Percentiles rank a stretch among this genome's conserved stretches.
These are phyloP conservation scores for Podospora anserina DNA, from an alignment of 495 filamentous ascomycete species.

Conservation along the genomic window DNA sequence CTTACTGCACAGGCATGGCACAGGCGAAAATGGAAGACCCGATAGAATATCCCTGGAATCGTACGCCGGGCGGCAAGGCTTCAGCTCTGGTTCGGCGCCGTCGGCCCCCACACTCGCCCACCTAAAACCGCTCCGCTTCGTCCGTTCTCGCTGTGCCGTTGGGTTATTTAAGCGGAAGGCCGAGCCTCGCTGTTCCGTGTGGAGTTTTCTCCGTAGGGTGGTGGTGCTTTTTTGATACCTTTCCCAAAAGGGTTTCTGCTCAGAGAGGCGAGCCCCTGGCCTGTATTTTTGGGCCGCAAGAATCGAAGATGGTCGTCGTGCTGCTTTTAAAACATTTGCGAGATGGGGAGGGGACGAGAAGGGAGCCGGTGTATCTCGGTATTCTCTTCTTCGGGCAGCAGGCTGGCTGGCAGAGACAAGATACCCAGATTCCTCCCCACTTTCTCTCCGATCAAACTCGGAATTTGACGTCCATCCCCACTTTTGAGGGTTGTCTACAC, in stretches of 20 bases:
- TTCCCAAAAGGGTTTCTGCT: neutral
- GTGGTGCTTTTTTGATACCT: neutral
- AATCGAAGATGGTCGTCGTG: neutral
- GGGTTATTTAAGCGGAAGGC: neutral
- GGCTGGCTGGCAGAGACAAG: neutral
- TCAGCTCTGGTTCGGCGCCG: neutral
- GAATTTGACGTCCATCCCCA: neutral
- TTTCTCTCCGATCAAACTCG: neutral
- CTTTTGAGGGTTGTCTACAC: neutral
- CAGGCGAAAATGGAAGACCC: neutral
- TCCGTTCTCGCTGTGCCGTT: neutral
- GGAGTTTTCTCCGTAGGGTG: neutral
- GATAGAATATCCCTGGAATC: neutral
- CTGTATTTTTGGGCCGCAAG: neutral
- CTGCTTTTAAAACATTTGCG: neutral
- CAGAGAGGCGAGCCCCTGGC: neutral
- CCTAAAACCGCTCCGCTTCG: neutral
- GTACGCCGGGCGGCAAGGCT: neutral
- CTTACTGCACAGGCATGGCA: neutral
- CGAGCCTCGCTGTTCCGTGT: neutral
- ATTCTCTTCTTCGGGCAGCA: neutral
- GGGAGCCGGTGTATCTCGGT: neutral
- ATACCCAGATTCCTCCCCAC: neutral
- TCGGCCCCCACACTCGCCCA: neutral
- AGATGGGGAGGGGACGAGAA: neutral